phyloP scores from a whole-genome alignment of 2,329 filamentous ascomycete species.

The Aspergillus terreus region DNA sequence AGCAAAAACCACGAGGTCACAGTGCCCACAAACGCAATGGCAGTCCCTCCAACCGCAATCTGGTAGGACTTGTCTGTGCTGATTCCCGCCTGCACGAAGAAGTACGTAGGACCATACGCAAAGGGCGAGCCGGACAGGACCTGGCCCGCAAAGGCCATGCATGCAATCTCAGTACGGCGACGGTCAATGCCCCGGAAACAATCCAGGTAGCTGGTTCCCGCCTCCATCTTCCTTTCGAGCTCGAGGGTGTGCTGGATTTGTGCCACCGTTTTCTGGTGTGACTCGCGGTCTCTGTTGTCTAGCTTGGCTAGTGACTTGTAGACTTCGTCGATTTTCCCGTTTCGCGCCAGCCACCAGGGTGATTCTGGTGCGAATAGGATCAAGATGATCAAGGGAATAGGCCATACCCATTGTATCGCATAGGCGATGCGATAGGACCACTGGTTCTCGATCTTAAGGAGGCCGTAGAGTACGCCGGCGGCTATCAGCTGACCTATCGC shows the following conservation, averaged over 20 bases:
- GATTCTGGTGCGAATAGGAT: constrained; percentile 23
- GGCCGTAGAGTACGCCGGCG: constrained; percentile 26
- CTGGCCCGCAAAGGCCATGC: constrained; percentile 35
- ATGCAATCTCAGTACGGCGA: constrained; percentile 42
- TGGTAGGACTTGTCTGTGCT: constrained; percentile 30
- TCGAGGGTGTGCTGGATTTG: constrained; percentile 38
- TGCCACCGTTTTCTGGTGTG: constrained; percentile 25
- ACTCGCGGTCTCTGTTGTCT: constrained; percentile 10
- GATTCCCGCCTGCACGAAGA: constrained; percentile 41
- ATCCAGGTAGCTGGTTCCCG: constrained; percentile 27
- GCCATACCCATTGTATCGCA: constrained; percentile 29
- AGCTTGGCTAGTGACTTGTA: constrained; percentile 6
- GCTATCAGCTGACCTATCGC: constrained; percentile 26
- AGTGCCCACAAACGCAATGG: constrained; percentile 55
- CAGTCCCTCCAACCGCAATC: constrained; percentile 40
- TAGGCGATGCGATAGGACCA: constrained; percentile 39
- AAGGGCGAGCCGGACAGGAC: constrained; percentile 33
- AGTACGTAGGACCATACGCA: constrained; percentile 36
- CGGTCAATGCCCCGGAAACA: constrained; percentile 30
- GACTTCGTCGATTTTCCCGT: constrained; percentile 18
- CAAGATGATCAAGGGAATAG: constrained; percentile 18
- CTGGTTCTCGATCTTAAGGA: constrained; percentile 27
- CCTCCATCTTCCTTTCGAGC: constrained; percentile 26
- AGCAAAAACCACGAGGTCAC: constrained; percentile 48
- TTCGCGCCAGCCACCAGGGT: constrained; percentile 25